Evolutionary conservation across 345 rosid species (phyloP).

Genomic region (Hibiscus mutabilis): DNA sequence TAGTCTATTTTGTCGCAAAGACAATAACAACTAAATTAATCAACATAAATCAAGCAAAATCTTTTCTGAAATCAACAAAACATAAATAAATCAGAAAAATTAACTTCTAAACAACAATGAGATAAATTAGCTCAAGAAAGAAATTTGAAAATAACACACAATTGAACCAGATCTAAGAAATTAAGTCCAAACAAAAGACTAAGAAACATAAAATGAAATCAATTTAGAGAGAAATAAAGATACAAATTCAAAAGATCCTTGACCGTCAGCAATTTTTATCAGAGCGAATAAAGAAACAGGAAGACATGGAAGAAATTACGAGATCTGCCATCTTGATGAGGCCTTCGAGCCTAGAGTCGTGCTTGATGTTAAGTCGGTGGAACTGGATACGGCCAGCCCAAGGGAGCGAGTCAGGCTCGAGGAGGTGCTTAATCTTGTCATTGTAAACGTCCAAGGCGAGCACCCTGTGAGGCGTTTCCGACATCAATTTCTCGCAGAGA

Average conservation of each 20-base stretch:
- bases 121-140: not conserved
- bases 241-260: not conserved
- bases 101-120: not conserved
- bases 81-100: not conserved
- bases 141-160: not conserved
- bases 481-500: constrained; percentile 77
- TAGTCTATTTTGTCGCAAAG: constrained; percentile 36
- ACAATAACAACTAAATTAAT: constrained; percentile 8
- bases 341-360: constrained; percentile 91
- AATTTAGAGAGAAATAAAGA: constrained; percentile 40
- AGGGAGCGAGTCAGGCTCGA: constrained; percentile 45
- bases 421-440: constrained; percentile 93
- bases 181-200: not conserved
- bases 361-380: constrained; percentile 90
- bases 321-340: constrained; percentile 95
- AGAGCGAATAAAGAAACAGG: not conserved
- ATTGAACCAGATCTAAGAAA: constrained; percentile 7
- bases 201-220: not conserved
- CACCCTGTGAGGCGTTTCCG: constrained; percentile 76
- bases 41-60: not conserved
- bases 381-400: constrained; percentile 88
- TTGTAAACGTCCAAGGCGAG: constrained; percentile 86
- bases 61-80: not conserved
- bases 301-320: constrained; percentile 29
- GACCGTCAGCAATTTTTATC: not conserved